Conservation (phyloP, 805 yeast genomes). For the Saccharomycopsis sp. region DNA sequence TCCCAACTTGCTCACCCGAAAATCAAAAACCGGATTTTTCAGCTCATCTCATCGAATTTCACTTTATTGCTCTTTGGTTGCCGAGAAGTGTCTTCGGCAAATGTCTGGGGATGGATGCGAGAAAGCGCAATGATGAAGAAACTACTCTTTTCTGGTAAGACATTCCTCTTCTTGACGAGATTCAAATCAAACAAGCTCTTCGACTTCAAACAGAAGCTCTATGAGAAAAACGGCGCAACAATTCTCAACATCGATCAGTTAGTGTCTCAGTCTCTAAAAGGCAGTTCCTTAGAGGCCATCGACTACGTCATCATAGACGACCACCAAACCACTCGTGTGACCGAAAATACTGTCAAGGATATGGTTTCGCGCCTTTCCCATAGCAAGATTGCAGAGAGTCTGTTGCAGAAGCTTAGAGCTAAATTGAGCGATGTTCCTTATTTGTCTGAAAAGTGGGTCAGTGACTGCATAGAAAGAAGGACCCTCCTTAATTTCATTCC, state of each 20-base stretch:
- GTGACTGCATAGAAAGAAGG: slow-evolving; percentile 7
- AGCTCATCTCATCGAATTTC: not conserved
- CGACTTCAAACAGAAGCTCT: slow-evolving; percentile 23
- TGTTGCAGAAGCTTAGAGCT: not conserved
- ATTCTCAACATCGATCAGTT: slow-evolving; percentile 15
- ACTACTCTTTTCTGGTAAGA: not conserved
- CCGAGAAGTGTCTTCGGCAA: too few relatives aligned
- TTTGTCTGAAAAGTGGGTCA: slow-evolving; percentile 14
- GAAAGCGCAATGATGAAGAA: not conserved
- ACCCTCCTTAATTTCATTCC: slow-evolving; percentile 6
- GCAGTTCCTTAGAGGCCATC: not conserved
- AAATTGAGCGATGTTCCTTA: slow-evolving; percentile 4
- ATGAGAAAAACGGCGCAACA: slow-evolving; percentile 27
- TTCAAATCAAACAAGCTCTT: not conserved
- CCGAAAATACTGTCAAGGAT: not conserved
- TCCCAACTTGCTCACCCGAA: too few relatives aligned
- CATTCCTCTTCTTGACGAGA: slow-evolving; percentile 7
- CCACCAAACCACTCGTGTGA: not conserved
- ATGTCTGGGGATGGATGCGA: too few relatives aligned
- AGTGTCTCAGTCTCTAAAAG: not conserved
- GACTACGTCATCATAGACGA: not conserved
- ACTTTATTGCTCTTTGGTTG: not conserved
- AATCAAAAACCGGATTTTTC: not conserved
- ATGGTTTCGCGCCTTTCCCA: not conserved
- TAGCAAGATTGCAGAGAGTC: not conserved